Base-by-base conservation (phyloP, 2,329 filamentous ascomycete genomes). In the Zasmidium citrigriseum region DNA sequence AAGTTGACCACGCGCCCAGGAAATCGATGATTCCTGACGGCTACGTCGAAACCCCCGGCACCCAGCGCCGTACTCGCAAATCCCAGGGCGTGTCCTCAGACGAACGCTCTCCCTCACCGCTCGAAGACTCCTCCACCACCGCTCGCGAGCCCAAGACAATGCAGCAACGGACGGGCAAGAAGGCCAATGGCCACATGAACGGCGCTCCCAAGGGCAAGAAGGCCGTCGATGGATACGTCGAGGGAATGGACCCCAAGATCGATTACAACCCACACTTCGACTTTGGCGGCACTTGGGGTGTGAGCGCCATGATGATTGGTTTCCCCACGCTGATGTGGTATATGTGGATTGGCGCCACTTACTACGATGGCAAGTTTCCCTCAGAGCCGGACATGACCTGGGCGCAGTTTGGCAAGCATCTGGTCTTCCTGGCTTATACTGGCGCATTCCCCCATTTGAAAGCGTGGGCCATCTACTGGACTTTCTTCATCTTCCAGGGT, bases 301-400 rank as follows among this genome's bases (percentile, higher is more conserved):
- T 93, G 45, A 77, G 84, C 16, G 80, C 84, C 66, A 92, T 97
- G 85, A 98, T 98, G 91, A 83, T 92, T 62, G 86, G 89, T 47
- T 99, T 98, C 77, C 95, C 95, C n/a, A 62, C 88, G 38, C 83
- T 99, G 68, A 98, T 98, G 93, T 97, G 91, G 84, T 98, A 97
- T 79, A 96, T 99, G 93, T 98, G 93, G 93, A 88, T 96, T 75
- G 95, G 95, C 52, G 90, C 93, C 29, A 93, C 88, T 51, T 96
- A 93, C 78, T 99, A 97, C 78, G 81, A 91, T 72, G 93, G 93
- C 67, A 87, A 89, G 63, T 81, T 96, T 52, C 95, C 95, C 16
- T 77, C 79, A 46, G 70, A 73, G 61, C 70, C 69, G 22, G 64
- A 61, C 63, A 69, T 70, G 68, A 87, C 82, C 66, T 85, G 85